Conservation (phyloP, 805 yeast genomes). For the Candida oleophila region DNA sequence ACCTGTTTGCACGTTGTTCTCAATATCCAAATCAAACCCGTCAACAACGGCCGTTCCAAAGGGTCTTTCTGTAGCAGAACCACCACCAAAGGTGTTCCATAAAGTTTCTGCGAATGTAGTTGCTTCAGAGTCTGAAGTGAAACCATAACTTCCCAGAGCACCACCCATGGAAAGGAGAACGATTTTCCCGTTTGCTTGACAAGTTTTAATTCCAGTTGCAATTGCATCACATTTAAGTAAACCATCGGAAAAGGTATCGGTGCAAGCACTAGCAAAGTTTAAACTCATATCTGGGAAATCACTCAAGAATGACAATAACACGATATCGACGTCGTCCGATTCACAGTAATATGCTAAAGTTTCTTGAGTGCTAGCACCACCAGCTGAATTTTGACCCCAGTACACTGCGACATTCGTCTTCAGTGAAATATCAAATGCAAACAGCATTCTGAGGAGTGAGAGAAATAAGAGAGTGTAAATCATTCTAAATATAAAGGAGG, state of each 20-base stretch:
- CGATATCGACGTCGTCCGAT: conserved; percentile 66
- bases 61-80: conserved; percentile 40
- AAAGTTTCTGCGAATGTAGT: conserved; percentile 48
- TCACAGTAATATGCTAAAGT: conserved; percentile 55
- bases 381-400: conserved; percentile 84
- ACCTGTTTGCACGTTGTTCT: conserved; percentile 60
- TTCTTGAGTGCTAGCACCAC: conserved; percentile 28
- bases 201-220: conserved; percentile 65
- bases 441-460: not conserved
- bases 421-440: conserved; percentile 32
- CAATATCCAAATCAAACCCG: conserved; percentile 80
- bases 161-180: conserved; percentile 73
- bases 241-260: conserved; percentile 40
- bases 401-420: conserved; percentile 69
- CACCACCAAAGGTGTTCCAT: conserved; percentile 42
- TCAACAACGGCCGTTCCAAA: conserved; percentile 78
- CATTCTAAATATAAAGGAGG: conserved; percentile 2
- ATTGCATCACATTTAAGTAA: conserved; percentile 37
- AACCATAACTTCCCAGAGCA: conserved; percentile 40
- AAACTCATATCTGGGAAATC: conserved; percentile 49
- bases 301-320: conserved; percentile 68
- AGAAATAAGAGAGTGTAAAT: conserved; percentile 1
- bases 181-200: conserved; percentile 78
- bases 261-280: conserved; percentile 52
- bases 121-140: conserved; percentile 47